phyloP scores from a whole-genome alignment of 805 yeast genomes.

The Candida koratica region DNA sequence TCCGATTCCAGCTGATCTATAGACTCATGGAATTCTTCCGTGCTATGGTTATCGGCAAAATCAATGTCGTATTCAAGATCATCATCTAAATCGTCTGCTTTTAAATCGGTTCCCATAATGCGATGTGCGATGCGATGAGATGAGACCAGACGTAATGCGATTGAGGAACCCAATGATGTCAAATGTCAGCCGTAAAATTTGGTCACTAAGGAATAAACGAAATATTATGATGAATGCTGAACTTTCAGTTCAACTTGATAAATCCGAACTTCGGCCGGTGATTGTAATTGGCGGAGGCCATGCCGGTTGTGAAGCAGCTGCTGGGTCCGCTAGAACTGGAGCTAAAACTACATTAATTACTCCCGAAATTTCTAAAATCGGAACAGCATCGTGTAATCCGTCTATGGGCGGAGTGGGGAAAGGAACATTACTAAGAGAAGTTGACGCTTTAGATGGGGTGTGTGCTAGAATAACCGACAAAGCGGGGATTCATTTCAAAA shows the following conservation, averaged over 20 bases:
- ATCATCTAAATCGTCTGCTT: conserved; percentile 75
- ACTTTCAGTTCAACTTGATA: conserved; percentile 24
- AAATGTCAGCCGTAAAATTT: too few species aligned
- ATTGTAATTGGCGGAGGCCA: conserved; percentile 97
- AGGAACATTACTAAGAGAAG: conserved; percentile 86
- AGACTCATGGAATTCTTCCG: conserved; percentile 2
- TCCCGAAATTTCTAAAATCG: conserved; percentile 70
- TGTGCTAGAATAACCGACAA: conserved; percentile 81
- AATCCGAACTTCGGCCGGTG: conserved; percentile 51
- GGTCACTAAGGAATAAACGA: conserved; percentile 8
- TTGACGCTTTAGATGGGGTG: conserved; percentile 95
- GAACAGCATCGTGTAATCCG: conserved; percentile 96
- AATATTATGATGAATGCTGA: conserved; percentile 34
- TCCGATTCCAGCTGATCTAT: conserved; percentile 8
- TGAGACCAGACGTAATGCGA: too few species aligned
- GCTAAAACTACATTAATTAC: conserved; percentile 68
- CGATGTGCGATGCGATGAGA: conserved; percentile 3
- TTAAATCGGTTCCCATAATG: conserved; percentile 7
- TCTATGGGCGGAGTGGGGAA: conserved; percentile 98
- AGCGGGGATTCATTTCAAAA: conserved; percentile 90
- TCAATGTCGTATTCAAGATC: conserved; percentile 62
- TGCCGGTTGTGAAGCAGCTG: conserved; percentile 97
- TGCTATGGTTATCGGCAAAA: conserved; percentile 10
- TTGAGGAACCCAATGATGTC: too few species aligned
- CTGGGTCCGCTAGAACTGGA: conserved; percentile 88